Evolutionary conservation across 108 stramenopile genomes (phyloP), one percentile per base, ranked within the genome.

Genomic region (Nannochloropsis salina): DNA sequence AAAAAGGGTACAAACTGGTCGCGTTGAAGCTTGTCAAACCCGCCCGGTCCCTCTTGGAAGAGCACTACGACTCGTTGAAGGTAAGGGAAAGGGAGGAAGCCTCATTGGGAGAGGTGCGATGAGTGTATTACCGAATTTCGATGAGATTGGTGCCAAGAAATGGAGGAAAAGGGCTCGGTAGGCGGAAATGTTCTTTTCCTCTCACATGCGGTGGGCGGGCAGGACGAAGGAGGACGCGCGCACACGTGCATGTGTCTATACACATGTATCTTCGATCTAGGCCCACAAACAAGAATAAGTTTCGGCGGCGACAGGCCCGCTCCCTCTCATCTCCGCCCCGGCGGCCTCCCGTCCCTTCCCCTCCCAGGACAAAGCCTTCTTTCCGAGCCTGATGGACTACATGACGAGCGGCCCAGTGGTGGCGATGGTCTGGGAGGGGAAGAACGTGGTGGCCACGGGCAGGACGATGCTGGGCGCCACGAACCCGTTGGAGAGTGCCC

Each of bases 401-500:
- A 97, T 99, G 96, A 93, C 93, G 42, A 93, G 92, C 82, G 99
- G 99, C 80, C 99, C 99, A 20, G 97, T 98, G 44, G 90, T 90
- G 47, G 91, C 85, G 42, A 89, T 90, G 90, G 87, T 90, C 42
- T 93, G 92, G 92, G 92, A 92, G 80, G 92, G 92, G 21, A 89
- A 89, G 9, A 85, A 89, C 42, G 91, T 45, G 79, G 91, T 93
- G 41, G 79, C 83, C 15, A 89, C 87, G 45, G 91, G 92, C 42
- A 92, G 99, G 83, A 96, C 94, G 92, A 98, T 99, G 97, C 91
- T 99, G 42, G 99, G 99, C 85, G 96, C 95, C 44, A 99, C 99
- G 91, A 96, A 96, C 95, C 99, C 99, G 40, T 88, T 90, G 18
- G 96, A 97, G 84, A 94, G 93, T 86, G 95, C 94, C 12, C 94